Evolutionary conservation across 1,139 yeast genomes (phyloP), one percentile per base, ranked within the genome.

Genomic region (Sugiyamaella neomexicana): DNA sequence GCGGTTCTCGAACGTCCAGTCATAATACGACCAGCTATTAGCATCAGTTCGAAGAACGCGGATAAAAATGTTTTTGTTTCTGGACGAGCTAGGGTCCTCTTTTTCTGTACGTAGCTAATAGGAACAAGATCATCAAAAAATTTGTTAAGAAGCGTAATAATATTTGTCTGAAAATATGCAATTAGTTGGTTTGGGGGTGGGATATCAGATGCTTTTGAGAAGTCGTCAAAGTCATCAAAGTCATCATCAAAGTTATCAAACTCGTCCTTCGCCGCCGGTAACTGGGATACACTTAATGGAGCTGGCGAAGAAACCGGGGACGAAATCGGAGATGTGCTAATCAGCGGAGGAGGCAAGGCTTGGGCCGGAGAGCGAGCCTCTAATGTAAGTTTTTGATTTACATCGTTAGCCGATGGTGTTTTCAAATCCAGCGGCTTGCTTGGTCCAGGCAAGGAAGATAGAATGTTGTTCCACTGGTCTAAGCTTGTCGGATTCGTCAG

Each of bases 1-100:
- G 58, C 48, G 2, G 59, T 54, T 2, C 68, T 58, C 34, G 59
- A 46, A 10, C 69, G 55, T 5, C 69, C 69, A 12, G 64, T 63
- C 61, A 64, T 60, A 36, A 66, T 57, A 17, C 62, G 54, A 1
- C 63, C 59, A 1, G 61, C 62, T 7, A 66, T 59, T 15, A 49
- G 46, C 5, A 63, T 50, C 1, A 63, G 53, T 34, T 62, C 65
- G 25, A 63, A 47, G 43, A 56, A 62, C 0, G 65, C 65, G 3
- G 51, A 49, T 1, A 65, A 46, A 48, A 65, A 66, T 25, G 46
- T 43, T 37, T 59, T 58, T 12, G 66, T 63, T 15, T 58, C 57
- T 5, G 58, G 57, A 13, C 60, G 60, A n/a, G 65, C 60, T 36
- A 66, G 56, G 5, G 60, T 66, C 8, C 67, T 56, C 31, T 62